Base-by-base conservation (phyloP, 2,329 filamentous ascomycete genomes). In the Penicillium sp. region DNA sequence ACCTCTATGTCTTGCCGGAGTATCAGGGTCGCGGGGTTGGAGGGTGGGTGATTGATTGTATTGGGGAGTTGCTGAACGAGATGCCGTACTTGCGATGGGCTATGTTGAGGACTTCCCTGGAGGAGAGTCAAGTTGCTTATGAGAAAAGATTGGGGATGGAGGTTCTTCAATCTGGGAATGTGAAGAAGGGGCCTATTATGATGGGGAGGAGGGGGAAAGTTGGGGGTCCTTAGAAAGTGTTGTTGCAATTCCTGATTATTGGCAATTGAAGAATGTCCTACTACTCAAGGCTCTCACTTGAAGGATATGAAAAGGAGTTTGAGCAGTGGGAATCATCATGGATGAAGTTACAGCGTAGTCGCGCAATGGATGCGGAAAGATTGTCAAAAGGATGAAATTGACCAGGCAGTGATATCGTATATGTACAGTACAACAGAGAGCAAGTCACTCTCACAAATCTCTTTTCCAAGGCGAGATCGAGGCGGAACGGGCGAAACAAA, bases 341-440 rank as follows among this genome's bases (percentile, higher is more conserved):
- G n/a, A n/a, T n/a, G n/a, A n/a, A n/a, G n/a, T n/a, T n/a, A n/a
- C n/a, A n/a, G n/a, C n/a, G n/a, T n/a, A n/a, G n/a, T n/a, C n/a
- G n/a, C 13, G 6, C 18, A 54, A n/a, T 33, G 29, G 6, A 14
- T n/a, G n/a, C n/a, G n/a, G n/a, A 33, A 37, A 11, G 14, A 33
- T 51, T 14, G 45, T 43, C 37, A 48, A 59, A 45, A 45, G 47
- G 54, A 56, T 56, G 48, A 63, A 60, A 60, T 61, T 64, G 60
- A 63, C 56, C 56, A 61, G 59, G 56, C 48, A 63, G 62, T 66
- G 62, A 66, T 66, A 65, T 66, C 56, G 44, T 62, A 64, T 65
- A 65, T 66, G 61, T 65, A 66, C 64, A 65, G 60, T 65, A 60
- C 59, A 63, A 60, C 48, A 58, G 55, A 54, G 62, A 37, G 34